Evolutionary conservation across 176 grass and related monocot species (phyloP).

Genomic region (Eragrostis curvula): DNA sequence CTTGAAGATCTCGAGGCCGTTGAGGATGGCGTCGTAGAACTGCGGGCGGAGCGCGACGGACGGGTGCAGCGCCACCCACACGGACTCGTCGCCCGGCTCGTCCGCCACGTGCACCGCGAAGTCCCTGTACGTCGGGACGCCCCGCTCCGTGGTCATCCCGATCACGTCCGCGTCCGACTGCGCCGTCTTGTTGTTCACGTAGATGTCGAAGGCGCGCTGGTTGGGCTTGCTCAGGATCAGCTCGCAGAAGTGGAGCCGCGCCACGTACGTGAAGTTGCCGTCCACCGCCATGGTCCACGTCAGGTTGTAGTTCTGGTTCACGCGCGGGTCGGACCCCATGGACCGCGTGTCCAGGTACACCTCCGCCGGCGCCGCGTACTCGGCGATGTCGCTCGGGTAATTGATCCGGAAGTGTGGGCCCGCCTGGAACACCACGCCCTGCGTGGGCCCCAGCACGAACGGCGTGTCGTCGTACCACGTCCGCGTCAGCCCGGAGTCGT

Average conservation of each 20-base stretch:
- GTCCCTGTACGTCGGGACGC: slow-evolving; percentile 75
- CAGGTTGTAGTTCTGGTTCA: slow-evolving; percentile 84
- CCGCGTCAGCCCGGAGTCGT: slow-evolving; percentile 65
- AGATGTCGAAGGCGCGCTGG: slow-evolving; percentile 83
- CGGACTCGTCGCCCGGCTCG: slow-evolving; percentile 42
- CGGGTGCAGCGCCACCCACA: slow-evolving; percentile 80
- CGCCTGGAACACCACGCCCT: slow-evolving; percentile 56
- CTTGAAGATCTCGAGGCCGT: slow-evolving; percentile 88
- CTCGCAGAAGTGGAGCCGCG: slow-evolving; percentile 82
- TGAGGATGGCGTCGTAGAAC: slow-evolving; percentile 77
- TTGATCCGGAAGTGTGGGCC: slow-evolving; percentile 44
- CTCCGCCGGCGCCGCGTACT: slow-evolving; percentile 62
- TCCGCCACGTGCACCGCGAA: slow-evolving; percentile 52
- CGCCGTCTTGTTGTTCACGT: slow-evolving; percentile 84
- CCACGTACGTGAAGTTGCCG: slow-evolving; percentile 79
- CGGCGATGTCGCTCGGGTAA: slow-evolving; percentile 45
- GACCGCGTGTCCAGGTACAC: slow-evolving; percentile 62
- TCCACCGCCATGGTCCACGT: slow-evolving; percentile 75
- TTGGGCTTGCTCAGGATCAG: slow-evolving; percentile 63
- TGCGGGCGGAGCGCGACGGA: slow-evolving; percentile 61
- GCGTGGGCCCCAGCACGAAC: slow-evolving; percentile 53
- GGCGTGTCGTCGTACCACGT: slow-evolving; percentile 83
- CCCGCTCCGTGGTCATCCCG: slow-evolving; percentile 51
- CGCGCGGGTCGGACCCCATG: slow-evolving; percentile 74
- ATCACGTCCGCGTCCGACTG: slow-evolving; percentile 66